phyloP scores from a whole-genome alignment of 2,329 filamentous ascomycete genomes.

The Paraphoma sp. region DNA sequence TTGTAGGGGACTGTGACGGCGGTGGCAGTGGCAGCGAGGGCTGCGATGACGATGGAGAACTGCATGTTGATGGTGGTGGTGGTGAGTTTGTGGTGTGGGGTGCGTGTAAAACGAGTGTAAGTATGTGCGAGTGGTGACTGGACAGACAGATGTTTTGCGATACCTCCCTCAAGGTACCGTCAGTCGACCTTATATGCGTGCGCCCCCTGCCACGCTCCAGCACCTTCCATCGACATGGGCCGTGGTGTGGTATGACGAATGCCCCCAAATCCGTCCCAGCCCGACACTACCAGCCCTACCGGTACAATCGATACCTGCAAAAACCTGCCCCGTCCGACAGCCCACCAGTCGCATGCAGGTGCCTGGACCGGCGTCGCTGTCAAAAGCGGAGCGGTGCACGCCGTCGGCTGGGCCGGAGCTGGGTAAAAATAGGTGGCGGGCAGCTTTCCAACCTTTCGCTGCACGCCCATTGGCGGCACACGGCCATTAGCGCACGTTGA shows the following conservation, averaged over 20 bases:
- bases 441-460: neutral
- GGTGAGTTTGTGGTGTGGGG: constrained; percentile 5
- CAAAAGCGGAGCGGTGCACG: neutral
- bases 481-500: neutral
- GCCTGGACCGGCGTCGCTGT: neutral
- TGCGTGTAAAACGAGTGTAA: neutral
- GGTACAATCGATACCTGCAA: neutral
- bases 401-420: neutral
- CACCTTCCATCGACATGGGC: neutral
- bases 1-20: constrained; percentile 32
- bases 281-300: neutral
- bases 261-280: neutral
- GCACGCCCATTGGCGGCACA: neutral
- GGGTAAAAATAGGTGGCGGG: neutral
- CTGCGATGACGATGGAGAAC: constrained; percentile 33
- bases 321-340: neutral
- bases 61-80: constrained; percentile 33
- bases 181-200: neutral
- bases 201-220: neutral
- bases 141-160: neutral
- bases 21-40: constrained; percentile 34
- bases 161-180: neutral
- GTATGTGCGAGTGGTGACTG: neutral
- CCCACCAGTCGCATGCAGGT: neutral
- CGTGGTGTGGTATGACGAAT: neutral